phyloP scores from a whole-genome alignment of 2,329 filamentous ascomycete genomes.

The Annulohypoxylon truncatum region DNA sequence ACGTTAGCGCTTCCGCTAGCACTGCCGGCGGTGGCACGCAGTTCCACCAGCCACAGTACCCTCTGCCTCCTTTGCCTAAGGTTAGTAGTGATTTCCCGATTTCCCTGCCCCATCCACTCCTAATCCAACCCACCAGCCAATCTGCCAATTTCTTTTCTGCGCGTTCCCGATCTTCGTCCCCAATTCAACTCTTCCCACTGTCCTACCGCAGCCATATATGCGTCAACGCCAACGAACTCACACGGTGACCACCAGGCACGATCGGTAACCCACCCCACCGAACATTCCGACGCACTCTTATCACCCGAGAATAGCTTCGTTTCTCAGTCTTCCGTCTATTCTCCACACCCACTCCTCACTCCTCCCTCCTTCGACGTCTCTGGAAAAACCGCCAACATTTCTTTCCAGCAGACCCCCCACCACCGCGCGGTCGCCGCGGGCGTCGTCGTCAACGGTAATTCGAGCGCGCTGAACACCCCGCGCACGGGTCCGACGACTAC shows the following conservation, averaged over 20 bases:
- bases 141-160: constrained; percentile 9
- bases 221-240: constrained; percentile 32
- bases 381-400: constrained; percentile 50
- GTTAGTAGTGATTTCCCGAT: neutral
- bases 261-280: constrained; percentile 29
- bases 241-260: constrained; percentile 34
- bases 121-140: constrained; percentile 19
- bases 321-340: neutral
- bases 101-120: neutral
- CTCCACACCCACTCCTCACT: constrained; percentile 31
- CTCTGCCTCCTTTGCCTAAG: too few relatives aligned
- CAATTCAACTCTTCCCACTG: constrained; percentile 30
- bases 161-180: constrained; percentile 21
- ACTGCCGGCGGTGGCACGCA: too few relatives aligned
- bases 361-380: constrained; percentile 41
- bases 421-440: constrained; percentile 50
- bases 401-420: constrained; percentile 50
- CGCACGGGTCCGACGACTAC: constrained; percentile 43
- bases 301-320: constrained; percentile 17
- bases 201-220: constrained; percentile 27
- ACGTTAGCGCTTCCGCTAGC: too few relatives aligned
- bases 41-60: neutral
- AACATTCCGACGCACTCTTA: constrained; percentile 12
- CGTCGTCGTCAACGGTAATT: constrained; percentile 48
- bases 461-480: constrained; percentile 48